Base-by-base conservation (phyloP, 192 early-diverging fungal species). In the Mortierella claussenii region DNA sequence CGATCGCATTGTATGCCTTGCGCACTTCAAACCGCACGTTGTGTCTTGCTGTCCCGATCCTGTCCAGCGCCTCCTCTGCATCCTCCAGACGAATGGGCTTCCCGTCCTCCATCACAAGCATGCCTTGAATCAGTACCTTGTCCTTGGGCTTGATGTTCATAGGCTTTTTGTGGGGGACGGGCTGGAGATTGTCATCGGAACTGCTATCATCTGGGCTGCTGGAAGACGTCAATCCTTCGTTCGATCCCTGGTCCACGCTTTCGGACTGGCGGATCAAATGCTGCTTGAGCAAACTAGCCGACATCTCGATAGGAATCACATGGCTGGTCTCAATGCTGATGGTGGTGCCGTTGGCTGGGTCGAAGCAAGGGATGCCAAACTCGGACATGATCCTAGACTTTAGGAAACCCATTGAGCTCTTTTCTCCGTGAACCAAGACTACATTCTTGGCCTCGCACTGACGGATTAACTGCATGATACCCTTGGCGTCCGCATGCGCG, bases 401-500 rank as follows among this genome's bases (percentile, higher is more conserved):
- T 33, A 98, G 69, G 45, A 88, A 89, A 31, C 83, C 87, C 96
- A 99, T 98, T 32, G 94, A 90, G 27, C 80, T 80, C 76, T 91
- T 93, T 74, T 99, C 96, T 5, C 97, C 97, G 56, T 99, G 97
- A 0, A 99, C 96, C 10, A 99, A 76, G 21, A 99, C 91, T 1
- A 95, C 93, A 79, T 96, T 92, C n/a, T 86, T 80, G 10, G 95
- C 92, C 51, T 92, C 88, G 43, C 93, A 95, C 81, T 96, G 94
- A 6, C 88, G 87, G 56, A 97, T 95, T 30, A 99, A 84, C 81
- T 95, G 91, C 91, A 99, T 89, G 59, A 99, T 99, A 6, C 97
- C 97, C 78, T 98, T 97, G 10, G 95, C 92, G 67, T 99, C 97
- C 1, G 97, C 96, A 43, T 99, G 97, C 0, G 96, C 97, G 60